These are phyloP conservation scores for Aspergillus sp. DNA, from an alignment of 2,329 filamentous ascomycete genomes.

Conservation along the genomic window DNA sequence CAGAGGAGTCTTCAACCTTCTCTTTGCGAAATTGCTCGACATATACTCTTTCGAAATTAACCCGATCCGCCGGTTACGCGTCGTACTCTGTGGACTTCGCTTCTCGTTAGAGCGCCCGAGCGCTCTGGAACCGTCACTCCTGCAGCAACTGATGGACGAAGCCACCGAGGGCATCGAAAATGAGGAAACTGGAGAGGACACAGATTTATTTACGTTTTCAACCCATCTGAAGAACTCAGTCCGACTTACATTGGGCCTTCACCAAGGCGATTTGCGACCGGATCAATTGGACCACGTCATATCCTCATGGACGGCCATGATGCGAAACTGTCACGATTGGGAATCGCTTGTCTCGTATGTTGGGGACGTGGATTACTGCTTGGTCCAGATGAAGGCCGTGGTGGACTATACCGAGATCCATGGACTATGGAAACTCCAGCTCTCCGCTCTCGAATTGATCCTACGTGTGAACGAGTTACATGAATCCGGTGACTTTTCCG, in stretches of 20 bases:
- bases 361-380: slow-evolving; percentile 51
- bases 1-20: slow-evolving; percentile 24
- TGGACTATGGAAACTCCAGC: slow-evolving; percentile 52
- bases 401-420: slow-evolving; percentile 59
- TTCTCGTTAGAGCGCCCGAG: slow-evolving; percentile 34
- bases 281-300: slow-evolving; percentile 31
- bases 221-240: slow-evolving; percentile 35
- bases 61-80: slow-evolving; percentile 39
- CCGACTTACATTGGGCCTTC: slow-evolving; percentile 35
- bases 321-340: slow-evolving; percentile 45
- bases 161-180: slow-evolving; percentile 20
- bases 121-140: slow-evolving; percentile 26
- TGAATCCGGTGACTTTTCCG: slow-evolving; percentile 34
- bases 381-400: slow-evolving; percentile 53
- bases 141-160: slow-evolving; percentile 28
- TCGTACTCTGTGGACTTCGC: slow-evolving; percentile 35
- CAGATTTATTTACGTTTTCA: slow-evolving; percentile 24
- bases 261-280: slow-evolving; percentile 29
- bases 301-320: slow-evolving; percentile 41
- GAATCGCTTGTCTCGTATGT: slow-evolving; percentile 44
- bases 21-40: slow-evolving; percentile 33
- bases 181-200: slow-evolving; percentile 25
- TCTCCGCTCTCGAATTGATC: slow-evolving; percentile 52
- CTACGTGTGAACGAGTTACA: slow-evolving; percentile 50
- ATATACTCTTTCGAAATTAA: slow-evolving; percentile 31